These are phyloP conservation scores for Chenopodium quinoa DNA, from an alignment of 148 eudicot species.

Conservation along the genomic window DNA sequence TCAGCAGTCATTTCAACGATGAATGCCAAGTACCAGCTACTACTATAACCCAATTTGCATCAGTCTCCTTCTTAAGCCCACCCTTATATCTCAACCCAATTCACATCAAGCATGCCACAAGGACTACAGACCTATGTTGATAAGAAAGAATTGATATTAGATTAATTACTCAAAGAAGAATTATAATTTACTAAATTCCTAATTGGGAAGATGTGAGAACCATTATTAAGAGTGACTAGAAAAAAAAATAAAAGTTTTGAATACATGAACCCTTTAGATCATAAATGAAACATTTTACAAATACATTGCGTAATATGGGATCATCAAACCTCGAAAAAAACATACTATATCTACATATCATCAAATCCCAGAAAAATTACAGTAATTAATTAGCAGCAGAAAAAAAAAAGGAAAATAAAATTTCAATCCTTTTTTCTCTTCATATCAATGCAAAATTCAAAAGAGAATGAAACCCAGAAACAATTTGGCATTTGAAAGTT, in stretches of 20 bases:
- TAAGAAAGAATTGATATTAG: not conserved
- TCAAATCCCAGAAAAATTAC: too few species aligned
- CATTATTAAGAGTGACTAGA: not conserved
- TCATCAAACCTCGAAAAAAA: too few species aligned
- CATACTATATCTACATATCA: too few species aligned
- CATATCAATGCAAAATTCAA: not conserved
- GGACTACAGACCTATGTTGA: slow-evolving; percentile 14
- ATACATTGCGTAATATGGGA: too few species aligned
- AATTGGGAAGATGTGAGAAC: not conserved
- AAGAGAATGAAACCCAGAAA: slow-evolving; percentile 7
- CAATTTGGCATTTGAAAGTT: not conserved
- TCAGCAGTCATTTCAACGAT: slow-evolving; percentile 44
- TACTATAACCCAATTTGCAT: not conserved
- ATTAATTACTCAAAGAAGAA: not conserved
- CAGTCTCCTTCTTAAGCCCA: slow-evolving; percentile 2
- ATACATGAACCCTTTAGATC: not conserved
- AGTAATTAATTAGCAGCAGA: too few species aligned
- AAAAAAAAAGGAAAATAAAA: not conserved
- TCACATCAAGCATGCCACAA: slow-evolving; percentile 1
- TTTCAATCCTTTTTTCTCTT: not conserved
- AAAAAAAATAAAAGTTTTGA: not conserved
- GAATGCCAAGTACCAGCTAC: slow-evolving; percentile 10
- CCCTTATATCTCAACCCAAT: not conserved
- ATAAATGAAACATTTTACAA: not conserved
- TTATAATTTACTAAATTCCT: not conserved